Percentiles rank a stretch among this genome's conserved stretches.
Evolutionary conservation across 768 basidiomycete species (phyloP).

Genomic region (Filobasidium floriforme): DNA sequence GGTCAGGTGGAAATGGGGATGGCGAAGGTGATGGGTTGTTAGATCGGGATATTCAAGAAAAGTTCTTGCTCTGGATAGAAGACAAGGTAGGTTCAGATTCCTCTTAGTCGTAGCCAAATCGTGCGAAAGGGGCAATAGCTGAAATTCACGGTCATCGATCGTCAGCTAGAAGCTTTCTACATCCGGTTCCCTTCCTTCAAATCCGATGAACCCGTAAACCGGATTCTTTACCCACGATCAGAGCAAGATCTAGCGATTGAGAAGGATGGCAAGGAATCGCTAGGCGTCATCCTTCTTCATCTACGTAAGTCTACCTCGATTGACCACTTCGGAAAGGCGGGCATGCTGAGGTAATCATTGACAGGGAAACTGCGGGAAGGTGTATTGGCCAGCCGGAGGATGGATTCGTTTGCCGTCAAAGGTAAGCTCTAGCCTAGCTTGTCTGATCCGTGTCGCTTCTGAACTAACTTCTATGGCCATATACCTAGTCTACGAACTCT

Average conservation of each 20-base stretch:
- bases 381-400: conserved; percentile 35
- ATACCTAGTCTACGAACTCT: conserved; percentile 37
- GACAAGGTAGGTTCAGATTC: conserved; percentile 29
- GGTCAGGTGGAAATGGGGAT: conserved; percentile 41
- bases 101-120: too few species aligned
- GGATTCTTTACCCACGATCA: neutral
- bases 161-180: neutral
- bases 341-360: neutral
- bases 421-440: conserved; percentile 25
- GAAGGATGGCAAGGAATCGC: neutral
- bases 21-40: conserved; percentile 43
- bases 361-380: conserved; percentile 43
- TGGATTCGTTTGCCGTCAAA: conserved; percentile 40
- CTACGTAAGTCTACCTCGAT: neutral
- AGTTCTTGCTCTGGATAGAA: conserved; percentile 37
- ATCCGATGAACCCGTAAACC: neutral
- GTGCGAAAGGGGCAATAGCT: too few species aligned
- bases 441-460: conserved; percentile 10
- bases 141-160: too few species aligned
- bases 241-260: neutral
- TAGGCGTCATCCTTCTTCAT: neutral
- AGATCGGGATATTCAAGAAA: conserved; percentile 33
- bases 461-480: neutral
- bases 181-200: neutral
- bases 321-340: neutral